Evolutionary conservation across 169 alveolate genomes (phyloP), one percentile per base, ranked within the genome.

Genomic region (Babesia gibsoni): DNA sequence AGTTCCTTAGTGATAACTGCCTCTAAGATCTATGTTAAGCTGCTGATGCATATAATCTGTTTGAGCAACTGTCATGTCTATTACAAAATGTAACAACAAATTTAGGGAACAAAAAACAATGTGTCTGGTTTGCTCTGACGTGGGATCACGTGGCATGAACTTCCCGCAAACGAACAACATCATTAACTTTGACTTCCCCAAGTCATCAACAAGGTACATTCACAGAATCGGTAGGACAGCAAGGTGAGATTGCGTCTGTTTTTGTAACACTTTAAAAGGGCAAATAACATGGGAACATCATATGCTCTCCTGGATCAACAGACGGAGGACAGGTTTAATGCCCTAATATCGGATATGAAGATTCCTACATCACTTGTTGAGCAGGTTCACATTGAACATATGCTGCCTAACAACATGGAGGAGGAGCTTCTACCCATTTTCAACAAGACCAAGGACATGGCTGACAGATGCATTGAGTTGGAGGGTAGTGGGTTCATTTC

Each of bases 161-260:
- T 91, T 98, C 33, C 95, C 92, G 7, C 94, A 93, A 9, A 97
- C 97, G 20, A 84, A 89, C 35, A 92, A 87, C 70, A 99, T 97
- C 50, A 93, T 98, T 7, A 98, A 97, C 87, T 97, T 93, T 69
- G 99, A 96, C 91, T 93, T 97, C 82, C 99, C 99, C 10, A 94
- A 90, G 67, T 91, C 92, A 48, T 90, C 95, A 41, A 90, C 93
- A 59, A 95, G 93, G 66, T 97, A 96, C 80, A 86, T 91, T 20
- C 99, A 96, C 83, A 82, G 99, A 74, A 90, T 92, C 20, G 99
- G 99, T 16, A 89, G 99, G 52, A 98, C 99, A 2, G 99, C 99
- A 10, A 89, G 99, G 74, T 98, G 49, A 14, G 68, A n/a, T 10
- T 29, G 18, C 36, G 23, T 8, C n/a, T 32, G 18, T 12, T 30